Evolutionary conservation across 208 protist species (phyloP), one percentile per base, ranked within the genome.

Genomic region (Leishmania mexicana): DNA sequence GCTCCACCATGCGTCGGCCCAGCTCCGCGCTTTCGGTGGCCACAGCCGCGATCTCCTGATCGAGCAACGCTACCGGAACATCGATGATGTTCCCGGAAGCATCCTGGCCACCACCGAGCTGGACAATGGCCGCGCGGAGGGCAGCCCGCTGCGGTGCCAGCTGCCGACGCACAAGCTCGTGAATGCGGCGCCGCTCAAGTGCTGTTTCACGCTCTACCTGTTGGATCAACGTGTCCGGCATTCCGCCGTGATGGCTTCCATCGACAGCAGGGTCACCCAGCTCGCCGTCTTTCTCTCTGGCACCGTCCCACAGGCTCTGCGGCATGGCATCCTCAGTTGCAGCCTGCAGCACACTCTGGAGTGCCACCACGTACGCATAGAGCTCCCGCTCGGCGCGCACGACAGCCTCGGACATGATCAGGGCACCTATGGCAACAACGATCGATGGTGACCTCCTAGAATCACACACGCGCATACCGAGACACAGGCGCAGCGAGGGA

Each of bases 301-400:
- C 79, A 38, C 54, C 71, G 21, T 85, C 83, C 68, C 87, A 84
- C 13, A 85, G 79, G 54, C 89, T 96, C 49, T 92, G 83, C 42
- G 93, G 95, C n/a, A 94, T 80, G 1, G 95, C 93, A 73, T 96
- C 95, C 57, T 89, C 87, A 2, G 90, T 71, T 3, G 89, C 81
- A 1, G 62, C 78, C 64, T 83, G 88, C 35, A 96, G 79, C 35
- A 83, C 85, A 10, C 87, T 85, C 19, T 81, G 81, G 82, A 96
- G 94, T 28, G 86, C 84, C 75, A 83, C 81, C n/a, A 97, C 79
- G 54, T 89, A 95, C 24, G 82, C 62, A 64, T 76, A 84, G 53
- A 97, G 87, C 54, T 86, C 85, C 17, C 77, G 62, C 90, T 97
- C 95, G 19, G 93, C 95, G 2, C 90, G 79, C 47, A 86, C 90